A percentile compares a stretch with the other conserved stretches of the same genome.
These are phyloP conservation scores for Anthracocystis walkeri DNA, from an alignment of 1,284 basidiomycete genomes.

Conservation along the genomic window DNA sequence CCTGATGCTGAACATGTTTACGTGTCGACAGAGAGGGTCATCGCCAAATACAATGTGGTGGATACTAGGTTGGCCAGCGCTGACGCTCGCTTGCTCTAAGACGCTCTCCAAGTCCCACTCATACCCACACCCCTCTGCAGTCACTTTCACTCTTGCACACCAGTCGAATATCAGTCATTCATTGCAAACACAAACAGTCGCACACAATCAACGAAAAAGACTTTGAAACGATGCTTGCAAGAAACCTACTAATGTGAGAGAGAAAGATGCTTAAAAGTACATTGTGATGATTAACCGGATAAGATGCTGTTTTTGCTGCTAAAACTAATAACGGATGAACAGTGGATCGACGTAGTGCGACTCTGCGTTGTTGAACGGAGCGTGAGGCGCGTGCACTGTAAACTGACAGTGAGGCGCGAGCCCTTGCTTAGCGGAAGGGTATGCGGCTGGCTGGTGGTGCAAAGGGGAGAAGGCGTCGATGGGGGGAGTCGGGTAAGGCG, in stretches of 20 bases:
- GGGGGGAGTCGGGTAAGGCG: slow-evolving; percentile 47
- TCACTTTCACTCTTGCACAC: not conserved
- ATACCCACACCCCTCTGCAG: not conserved
- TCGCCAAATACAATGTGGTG: slow-evolving; percentile 42
- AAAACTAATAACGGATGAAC: slow-evolving; percentile 41
- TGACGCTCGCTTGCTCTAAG: slow-evolving; percentile 18
- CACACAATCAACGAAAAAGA: not conserved
- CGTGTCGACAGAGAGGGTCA: slow-evolving; percentile 39
- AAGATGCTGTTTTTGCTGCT: no score
- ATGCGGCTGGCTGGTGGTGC: slow-evolving; percentile 15
- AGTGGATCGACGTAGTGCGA: slow-evolving; percentile 48
- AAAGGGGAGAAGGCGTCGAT: slow-evolving; percentile 43
- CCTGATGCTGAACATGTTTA: slow-evolving; percentile 48
- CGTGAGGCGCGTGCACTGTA: slow-evolving; percentile 36
- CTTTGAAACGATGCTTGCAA: not conserved
- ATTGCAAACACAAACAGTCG: not conserved
- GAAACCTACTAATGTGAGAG: not conserved
- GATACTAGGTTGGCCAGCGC: slow-evolving; percentile 20
- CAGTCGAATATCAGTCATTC: not conserved
- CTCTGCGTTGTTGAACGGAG: slow-evolving; percentile 56
- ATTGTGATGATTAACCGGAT: not conserved
- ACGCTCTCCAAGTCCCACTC: not conserved
- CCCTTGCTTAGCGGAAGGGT: slow-evolving; percentile 21
- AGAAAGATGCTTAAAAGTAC: not conserved
- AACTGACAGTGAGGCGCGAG: slow-evolving; percentile 6